A percentile compares a stretch with the other conserved stretches of the same genome.
Conservation (phyloP, 2,329 filamentous ascomycete species). For the Trichoderma endophyticum region DNA sequence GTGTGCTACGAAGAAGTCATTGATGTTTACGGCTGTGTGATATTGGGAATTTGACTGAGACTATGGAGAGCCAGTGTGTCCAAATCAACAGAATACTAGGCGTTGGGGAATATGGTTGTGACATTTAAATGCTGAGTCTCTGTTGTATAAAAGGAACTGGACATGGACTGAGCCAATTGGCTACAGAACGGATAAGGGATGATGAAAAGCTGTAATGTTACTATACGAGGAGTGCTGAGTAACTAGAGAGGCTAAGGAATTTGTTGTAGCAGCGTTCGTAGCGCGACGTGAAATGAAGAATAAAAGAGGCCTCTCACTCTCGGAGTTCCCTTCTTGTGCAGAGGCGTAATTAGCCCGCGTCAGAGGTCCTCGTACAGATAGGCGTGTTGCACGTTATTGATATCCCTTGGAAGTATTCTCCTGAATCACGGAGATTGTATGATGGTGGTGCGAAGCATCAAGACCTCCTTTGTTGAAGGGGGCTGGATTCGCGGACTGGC, state of each 20-base stretch:
- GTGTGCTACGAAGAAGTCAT: background rate
- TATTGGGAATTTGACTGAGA: background rate
- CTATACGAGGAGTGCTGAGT: background rate
- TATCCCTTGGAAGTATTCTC: background rate
- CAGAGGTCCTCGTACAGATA: background rate
- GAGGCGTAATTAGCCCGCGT: background rate
- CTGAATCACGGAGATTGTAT: background rate
- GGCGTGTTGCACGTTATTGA: background rate
- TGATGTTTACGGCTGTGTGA: background rate
- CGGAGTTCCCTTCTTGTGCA: too few species aligned
- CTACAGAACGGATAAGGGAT: background rate
- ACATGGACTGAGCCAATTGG: background rate
- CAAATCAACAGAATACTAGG: background rate
- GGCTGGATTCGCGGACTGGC: background rate
- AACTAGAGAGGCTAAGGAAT: background rate
- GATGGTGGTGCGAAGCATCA: background rate
- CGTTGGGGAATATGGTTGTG: background rate
- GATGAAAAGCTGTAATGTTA: background rate
- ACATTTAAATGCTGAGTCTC: background rate
- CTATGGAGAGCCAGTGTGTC: background rate
- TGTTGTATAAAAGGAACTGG: background rate
- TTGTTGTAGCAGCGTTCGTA: background rate
- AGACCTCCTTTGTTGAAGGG: background rate
- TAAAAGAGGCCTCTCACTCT: background rate
- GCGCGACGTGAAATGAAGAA: background rate